phyloP scores from a whole-genome alignment of 106 monocot species.

The Dendrobium catenatum region DNA sequence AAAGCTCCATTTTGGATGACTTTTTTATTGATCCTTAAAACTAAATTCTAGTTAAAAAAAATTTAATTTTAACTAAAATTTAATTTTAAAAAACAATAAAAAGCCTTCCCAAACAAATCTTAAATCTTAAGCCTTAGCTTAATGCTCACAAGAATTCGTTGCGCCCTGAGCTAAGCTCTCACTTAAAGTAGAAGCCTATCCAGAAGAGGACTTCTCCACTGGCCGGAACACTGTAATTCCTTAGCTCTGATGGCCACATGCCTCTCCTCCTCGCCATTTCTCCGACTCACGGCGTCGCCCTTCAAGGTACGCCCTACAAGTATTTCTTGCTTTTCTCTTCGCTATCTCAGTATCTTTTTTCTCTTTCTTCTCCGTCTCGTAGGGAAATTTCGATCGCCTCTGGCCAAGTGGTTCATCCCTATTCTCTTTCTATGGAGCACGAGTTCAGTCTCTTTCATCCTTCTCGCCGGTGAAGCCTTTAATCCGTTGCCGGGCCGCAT shows the following conservation, averaged over 20 bases:
- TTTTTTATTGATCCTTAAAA: too few species aligned
- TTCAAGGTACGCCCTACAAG: neutral
- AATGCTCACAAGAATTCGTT: too few species aligned
- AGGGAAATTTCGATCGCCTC: slow-evolving; percentile 5
- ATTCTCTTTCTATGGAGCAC: neutral
- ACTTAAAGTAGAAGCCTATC: neutral
- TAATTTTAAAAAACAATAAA: too few species aligned
- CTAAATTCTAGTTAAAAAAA: too few species aligned
- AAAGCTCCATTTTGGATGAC: too few species aligned
- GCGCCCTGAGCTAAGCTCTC: too few species aligned
- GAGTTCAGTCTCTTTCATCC: neutral
- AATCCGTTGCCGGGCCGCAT: neutral
- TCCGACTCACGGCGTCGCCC: neutral
- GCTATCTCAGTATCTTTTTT: neutral
- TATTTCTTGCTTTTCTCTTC: neutral
- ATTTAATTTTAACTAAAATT: too few species aligned
- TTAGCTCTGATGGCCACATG: neutral
- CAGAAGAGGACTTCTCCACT: neutral
- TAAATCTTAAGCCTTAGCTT: too few species aligned
- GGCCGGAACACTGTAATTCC: neutral
- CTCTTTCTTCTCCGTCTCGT: neutral
- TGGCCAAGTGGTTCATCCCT: neutral
- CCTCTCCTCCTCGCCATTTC: neutral
- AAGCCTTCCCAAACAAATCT: too few species aligned
- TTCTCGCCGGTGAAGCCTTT: neutral